These are phyloP conservation scores for Naumovozyma castellii DNA, from an alignment of 805 yeast species.

Conservation along the genomic window DNA sequence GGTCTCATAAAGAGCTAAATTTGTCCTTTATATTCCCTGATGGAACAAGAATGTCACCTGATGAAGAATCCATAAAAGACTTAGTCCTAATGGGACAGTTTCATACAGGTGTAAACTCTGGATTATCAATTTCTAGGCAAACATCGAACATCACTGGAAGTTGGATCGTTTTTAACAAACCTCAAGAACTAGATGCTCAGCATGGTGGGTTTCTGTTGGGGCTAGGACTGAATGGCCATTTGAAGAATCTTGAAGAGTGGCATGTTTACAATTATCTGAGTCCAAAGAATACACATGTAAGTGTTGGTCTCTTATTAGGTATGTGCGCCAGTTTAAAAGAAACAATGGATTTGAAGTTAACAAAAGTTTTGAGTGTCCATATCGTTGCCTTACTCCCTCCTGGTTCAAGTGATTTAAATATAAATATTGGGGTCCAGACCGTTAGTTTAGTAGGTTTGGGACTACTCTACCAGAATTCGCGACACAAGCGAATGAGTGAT, in stretches of 20 bases:
- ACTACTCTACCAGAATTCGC: slow-evolving; percentile 63
- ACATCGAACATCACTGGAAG: slow-evolving; percentile 61
- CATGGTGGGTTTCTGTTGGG: slow-evolving; percentile 96
- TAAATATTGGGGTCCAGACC: slow-evolving; percentile 72
- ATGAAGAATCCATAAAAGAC: slow-evolving; percentile 40
- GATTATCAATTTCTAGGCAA: slow-evolving; percentile 60
- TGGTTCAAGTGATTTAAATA: slow-evolving; percentile 85
- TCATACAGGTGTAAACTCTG: slow-evolving; percentile 86
- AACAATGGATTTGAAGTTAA: slow-evolving; percentile 73
- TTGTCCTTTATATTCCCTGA: slow-evolving; percentile 61
- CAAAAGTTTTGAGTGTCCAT: slow-evolving; percentile 88
- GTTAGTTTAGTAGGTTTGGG: slow-evolving; percentile 92
- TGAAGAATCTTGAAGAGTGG: slow-evolving; percentile 84
- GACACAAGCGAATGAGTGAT: slow-evolving; percentile 80
- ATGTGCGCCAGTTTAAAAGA: slow-evolving; percentile 85
- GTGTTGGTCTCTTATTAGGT: slow-evolving; percentile 81
- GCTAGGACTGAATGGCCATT: slow-evolving; percentile 83
- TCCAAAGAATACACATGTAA: slow-evolving; percentile 74
- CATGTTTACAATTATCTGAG: slow-evolving; percentile 88
- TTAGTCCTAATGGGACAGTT: slow-evolving; percentile 74
- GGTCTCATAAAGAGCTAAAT: slow-evolving; percentile 69
- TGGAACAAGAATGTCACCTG: slow-evolving; percentile 52
- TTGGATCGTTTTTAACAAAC: slow-evolving; percentile 86
- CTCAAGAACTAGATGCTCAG: slow-evolving; percentile 58
- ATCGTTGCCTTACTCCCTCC: slow-evolving; percentile 83